Percentiles rank a stretch among this genome's conserved stretches.
phyloP scores from a whole-genome alignment of 164 flowering plant species.

The Chimonanthus salicifolius region DNA sequence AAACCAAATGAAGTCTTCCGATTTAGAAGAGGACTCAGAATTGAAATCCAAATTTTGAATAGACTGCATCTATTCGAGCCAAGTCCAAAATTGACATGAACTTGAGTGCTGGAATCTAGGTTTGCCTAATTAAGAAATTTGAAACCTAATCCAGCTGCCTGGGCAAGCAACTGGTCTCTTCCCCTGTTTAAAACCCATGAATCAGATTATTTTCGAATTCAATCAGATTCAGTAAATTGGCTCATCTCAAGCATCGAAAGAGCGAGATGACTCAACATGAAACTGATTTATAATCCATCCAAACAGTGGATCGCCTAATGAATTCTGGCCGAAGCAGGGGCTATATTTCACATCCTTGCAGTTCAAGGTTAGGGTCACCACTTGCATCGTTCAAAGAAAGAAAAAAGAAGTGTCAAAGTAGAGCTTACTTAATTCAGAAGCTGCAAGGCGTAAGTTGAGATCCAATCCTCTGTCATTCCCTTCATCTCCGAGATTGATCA shows the following conservation, averaged over 20 bases:
- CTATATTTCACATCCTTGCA: not conserved
- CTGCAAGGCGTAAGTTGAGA: not conserved
- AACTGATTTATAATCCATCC: not conserved
- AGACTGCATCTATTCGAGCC: too few species aligned
- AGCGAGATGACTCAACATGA: too few species aligned
- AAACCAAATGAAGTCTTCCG: too few species aligned
- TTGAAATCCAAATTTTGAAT: too few species aligned
- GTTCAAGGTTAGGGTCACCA: not conserved
- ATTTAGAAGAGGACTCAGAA: too few species aligned
- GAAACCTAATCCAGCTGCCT: too few species aligned
- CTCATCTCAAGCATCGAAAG: not conserved
- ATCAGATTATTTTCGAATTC: not conserved
- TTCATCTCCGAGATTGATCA: not conserved
- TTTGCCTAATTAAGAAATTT: too few species aligned
- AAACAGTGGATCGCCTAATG: not conserved
- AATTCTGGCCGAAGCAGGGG: not conserved
- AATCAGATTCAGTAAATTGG: not conserved
- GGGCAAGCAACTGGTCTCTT: not conserved
- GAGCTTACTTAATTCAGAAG: constrained; percentile 1
- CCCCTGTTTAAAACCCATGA: not conserved
- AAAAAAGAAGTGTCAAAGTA: not conserved
- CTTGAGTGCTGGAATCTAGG: too few species aligned
- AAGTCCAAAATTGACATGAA: too few species aligned
- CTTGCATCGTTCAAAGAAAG: not conserved
- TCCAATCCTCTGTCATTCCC: not conserved